Conservation (phyloP, 164 flowering plant species). For the Kalanchoe fedtschenkoi region DNA sequence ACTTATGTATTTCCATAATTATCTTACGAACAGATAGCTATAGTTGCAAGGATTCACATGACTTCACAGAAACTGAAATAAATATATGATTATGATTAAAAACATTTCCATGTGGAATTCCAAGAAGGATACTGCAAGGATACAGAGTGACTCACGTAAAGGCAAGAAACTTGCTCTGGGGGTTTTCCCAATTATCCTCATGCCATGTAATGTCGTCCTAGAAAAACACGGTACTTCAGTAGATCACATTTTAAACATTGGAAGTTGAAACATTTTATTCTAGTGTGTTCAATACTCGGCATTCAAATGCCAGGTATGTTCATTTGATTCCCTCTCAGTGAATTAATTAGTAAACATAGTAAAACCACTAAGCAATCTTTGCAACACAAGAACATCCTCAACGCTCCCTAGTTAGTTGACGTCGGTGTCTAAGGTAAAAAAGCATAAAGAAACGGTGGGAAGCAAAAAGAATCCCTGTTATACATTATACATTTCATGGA, state of each 20-base stretch:
- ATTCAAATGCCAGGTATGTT: not conserved
- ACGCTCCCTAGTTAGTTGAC: not conserved
- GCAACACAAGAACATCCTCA: too few relatives aligned
- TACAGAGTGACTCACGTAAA: conserved; percentile 77
- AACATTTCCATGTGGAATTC: not conserved
- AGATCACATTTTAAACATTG: not conserved
- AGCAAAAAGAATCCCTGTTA: not conserved
- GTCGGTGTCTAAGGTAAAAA: not conserved
- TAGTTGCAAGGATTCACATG: not conserved
- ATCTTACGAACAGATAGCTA: not conserved
- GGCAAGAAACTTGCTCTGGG: conserved; percentile 86
- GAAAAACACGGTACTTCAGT: conserved; percentile 8
- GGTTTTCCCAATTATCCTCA: conserved; percentile 88
- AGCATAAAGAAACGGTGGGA: not conserved
- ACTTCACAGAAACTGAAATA: too few relatives aligned
- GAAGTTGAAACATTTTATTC: too few relatives aligned
- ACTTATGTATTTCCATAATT: not conserved
- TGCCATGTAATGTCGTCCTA: conserved; percentile 93
- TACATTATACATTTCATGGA: not conserved
- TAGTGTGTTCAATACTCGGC: not conserved
- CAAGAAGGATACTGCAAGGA: not conserved
- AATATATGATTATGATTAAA: not conserved
- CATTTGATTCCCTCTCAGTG: not conserved
- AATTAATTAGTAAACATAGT: not conserved
- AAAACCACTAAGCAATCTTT: not conserved